A percentile compares a stretch with the other conserved stretches of the same genome.
These are phyloP conservation scores for Herpotrichia juniperi DNA, from an alignment of 2,329 filamentous ascomycete species.

Conservation along the genomic window DNA sequence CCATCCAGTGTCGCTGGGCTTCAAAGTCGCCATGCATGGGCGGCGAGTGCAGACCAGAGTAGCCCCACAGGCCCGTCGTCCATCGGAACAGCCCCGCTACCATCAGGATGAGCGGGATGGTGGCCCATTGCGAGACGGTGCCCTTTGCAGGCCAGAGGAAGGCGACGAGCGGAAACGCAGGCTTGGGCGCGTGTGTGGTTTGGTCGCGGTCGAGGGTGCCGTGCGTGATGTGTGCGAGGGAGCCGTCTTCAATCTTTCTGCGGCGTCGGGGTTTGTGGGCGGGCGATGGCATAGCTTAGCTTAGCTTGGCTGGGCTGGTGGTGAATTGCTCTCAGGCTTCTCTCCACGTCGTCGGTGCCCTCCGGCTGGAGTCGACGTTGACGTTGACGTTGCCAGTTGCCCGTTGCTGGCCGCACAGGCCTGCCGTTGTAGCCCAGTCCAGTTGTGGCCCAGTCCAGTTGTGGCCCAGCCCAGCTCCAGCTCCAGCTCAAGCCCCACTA, in stretches of 20 bases:
- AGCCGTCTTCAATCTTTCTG: constrained; percentile 49
- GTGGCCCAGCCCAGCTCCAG: neutral
- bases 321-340: neutral
- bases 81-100: constrained; percentile 89
- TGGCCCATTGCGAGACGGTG: constrained; percentile 87
- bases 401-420: too few species aligned
- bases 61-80: constrained; percentile 91
- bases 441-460: too few species aligned
- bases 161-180: constrained; percentile 88
- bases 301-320: too few species aligned
- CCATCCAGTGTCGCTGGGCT: constrained; percentile 99
- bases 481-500: neutral
- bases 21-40: constrained; percentile 98
- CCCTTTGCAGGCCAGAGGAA: constrained; percentile 92
- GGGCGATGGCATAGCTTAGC: constrained; percentile 39
- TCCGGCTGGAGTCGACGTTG: neutral
- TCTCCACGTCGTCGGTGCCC: neutral
- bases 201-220: constrained; percentile 53
- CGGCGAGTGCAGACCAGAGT: constrained; percentile 83
- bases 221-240: constrained; percentile 47
- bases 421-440: neutral
- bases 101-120: constrained; percentile 88
- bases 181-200: constrained; percentile 56
- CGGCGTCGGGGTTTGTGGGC: constrained; percentile 52
- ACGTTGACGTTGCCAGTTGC: too few species aligned